Conservation (phyloP, 129 eudicot species). For the Saposhnikovia divaricata region DNA sequence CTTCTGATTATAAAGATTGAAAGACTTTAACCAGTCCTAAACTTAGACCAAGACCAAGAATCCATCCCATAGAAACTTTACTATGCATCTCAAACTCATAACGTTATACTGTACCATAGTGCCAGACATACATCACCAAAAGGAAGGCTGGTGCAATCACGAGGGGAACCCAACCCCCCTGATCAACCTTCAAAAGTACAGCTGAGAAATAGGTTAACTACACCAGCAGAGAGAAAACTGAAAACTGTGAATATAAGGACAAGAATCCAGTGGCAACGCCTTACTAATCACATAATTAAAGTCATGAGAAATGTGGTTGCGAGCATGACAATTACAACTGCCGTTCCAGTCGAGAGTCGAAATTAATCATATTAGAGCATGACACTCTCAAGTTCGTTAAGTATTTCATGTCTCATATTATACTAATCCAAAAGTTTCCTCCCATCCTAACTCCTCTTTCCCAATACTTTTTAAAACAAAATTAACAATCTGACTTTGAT, state of each 20-base stretch:
- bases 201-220: constrained; percentile 89
- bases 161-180: constrained; percentile 99
- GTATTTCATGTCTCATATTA: no score
- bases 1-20: no score
- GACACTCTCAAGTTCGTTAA: no score
- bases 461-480: no score
- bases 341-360: constrained; percentile 54
- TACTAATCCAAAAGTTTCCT: no score
- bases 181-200: constrained; percentile 67
- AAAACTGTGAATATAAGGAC: constrained; percentile 60
- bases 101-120: constrained; percentile 71
- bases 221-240: constrained; percentile 52
- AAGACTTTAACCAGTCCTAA: constrained; percentile 90
- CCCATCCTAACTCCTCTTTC: no score
- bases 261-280: constrained; percentile 95
- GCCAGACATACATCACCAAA: constrained; percentile 90
- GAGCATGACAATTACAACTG: constrained; percentile 89
- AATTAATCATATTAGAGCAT: constrained; percentile 1
- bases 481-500: no score
- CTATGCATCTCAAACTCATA: constrained; percentile 94
- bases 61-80: constrained; percentile 88
- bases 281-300: constrained; percentile 64
- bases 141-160: constrained; percentile 81
- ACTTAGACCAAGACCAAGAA: constrained; percentile 92
- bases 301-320: constrained; percentile 85